phyloP scores from a whole-genome alignment of 805 yeast species.

The Cyberlindnera euphorbiiphila region DNA sequence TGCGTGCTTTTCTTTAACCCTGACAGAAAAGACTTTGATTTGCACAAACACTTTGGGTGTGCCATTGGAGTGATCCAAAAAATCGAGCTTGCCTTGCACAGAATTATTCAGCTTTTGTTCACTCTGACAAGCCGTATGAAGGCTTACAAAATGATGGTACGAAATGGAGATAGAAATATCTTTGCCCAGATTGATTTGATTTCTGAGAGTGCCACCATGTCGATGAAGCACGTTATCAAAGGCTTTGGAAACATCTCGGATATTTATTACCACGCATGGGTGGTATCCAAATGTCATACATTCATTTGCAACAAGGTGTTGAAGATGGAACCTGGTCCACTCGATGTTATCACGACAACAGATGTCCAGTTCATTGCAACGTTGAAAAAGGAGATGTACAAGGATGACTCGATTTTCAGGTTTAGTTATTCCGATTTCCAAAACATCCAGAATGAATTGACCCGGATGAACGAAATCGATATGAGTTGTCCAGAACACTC shows the following conservation, averaged over 20 bases:
- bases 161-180: slow-evolving; percentile 2
- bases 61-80: slow-evolving; percentile 20
- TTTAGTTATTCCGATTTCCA: slow-evolving; percentile 14
- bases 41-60: slow-evolving; percentile 23
- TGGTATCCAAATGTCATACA: slow-evolving; percentile 21
- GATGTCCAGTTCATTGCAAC: slow-evolving; percentile 15
- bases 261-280: slow-evolving; percentile 28
- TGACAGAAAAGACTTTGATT: slow-evolving; percentile 13
- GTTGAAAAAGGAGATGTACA: slow-evolving; percentile 10
- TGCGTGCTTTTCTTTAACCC: slow-evolving; percentile 18
- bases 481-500: not conserved
- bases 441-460: slow-evolving; percentile 7
- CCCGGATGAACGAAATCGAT: slow-evolving; percentile 11
- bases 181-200: slow-evolving; percentile 16
- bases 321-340: slow-evolving; percentile 12
- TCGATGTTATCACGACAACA: slow-evolving; percentile 2
- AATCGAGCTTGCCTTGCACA: slow-evolving; percentile 21
- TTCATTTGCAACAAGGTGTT: slow-evolving; percentile 17
- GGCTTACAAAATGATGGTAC: slow-evolving; percentile 15
- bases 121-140: slow-evolving; percentile 18
- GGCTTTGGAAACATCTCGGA: slow-evolving; percentile 17
- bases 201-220: slow-evolving; percentile 1
- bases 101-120: slow-evolving; percentile 21
- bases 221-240: slow-evolving; percentile 10
- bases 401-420: slow-evolving; percentile 20